phyloP scores from a whole-genome alignment of 371 early-diverging fungal species.

The Mortierella sp. region DNA sequence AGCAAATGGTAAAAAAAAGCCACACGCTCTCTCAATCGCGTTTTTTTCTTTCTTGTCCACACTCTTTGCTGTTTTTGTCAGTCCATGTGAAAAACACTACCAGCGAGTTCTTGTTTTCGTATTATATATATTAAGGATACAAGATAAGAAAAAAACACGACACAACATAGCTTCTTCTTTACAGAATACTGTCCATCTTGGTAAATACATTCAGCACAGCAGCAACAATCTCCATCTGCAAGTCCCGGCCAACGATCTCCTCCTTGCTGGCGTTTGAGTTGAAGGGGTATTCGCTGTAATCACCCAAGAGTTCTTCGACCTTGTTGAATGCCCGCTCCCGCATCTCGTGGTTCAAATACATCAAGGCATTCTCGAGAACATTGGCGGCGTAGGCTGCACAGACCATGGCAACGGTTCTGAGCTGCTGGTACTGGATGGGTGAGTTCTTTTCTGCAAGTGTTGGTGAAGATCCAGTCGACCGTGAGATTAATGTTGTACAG shows the following conservation, averaged over 20 bases:
- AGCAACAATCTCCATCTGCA: slow-evolving; percentile 80
- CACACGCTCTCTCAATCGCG: not conserved
- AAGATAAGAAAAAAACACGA: slow-evolving; percentile 2
- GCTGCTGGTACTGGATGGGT: slow-evolving; percentile 59
- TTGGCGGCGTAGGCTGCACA: slow-evolving; percentile 97
- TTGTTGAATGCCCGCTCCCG: slow-evolving; percentile 90
- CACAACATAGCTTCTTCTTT: not conserved
- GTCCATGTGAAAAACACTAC: too few species aligned
- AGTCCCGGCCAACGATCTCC: slow-evolving; percentile 66
- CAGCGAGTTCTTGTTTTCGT: not conserved
- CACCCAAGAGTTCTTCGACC: slow-evolving; percentile 92
- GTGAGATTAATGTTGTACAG: slow-evolving; percentile 79
- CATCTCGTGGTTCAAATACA: slow-evolving; percentile 86
- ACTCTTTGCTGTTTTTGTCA: not conserved
- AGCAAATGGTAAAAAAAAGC: not conserved
- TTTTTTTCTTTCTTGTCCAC: not conserved
- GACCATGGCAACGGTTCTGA: slow-evolving; percentile 92
- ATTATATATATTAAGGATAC: not conserved
- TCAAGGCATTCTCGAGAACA: slow-evolving; percentile 94
- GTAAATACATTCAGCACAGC: slow-evolving; percentile 86
- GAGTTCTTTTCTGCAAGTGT: slow-evolving; percentile 61
- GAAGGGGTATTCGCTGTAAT: slow-evolving; percentile 87
- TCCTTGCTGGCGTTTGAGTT: slow-evolving; percentile 71
- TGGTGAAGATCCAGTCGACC: slow-evolving; percentile 59
- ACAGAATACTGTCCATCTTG: slow-evolving; percentile 91